Conservation (phyloP, 169 alveolate genomes). For the Fabrea salina region DNA sequence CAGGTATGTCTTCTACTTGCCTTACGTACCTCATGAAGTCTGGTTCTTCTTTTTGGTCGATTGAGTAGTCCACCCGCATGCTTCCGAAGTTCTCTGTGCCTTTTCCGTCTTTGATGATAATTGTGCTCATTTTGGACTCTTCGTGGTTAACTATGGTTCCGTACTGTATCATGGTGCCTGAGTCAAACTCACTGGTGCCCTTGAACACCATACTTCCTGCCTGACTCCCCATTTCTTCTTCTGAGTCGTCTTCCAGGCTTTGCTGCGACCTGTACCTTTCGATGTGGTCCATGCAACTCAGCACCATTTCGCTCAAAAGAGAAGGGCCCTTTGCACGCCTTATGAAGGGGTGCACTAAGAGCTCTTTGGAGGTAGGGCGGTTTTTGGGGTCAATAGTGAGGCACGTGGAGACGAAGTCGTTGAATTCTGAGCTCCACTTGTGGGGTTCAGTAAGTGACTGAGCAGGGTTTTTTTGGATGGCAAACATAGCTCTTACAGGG, state of each 20-base stretch:
- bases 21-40: slow-evolving; percentile 27
- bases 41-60: slow-evolving; percentile 20
- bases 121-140: not conserved
- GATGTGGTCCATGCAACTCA: not conserved
- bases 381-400: slow-evolving; percentile 44
- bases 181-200: slow-evolving; percentile 16
- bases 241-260: not conserved
- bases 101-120: not conserved
- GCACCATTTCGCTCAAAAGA: slow-evolving; percentile 21
- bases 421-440: slow-evolving; percentile 55
- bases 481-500: slow-evolving; percentile 45
- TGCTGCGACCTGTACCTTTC: slow-evolving; percentile 19
- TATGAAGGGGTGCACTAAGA: slow-evolving; percentile 51
- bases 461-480: slow-evolving; percentile 55
- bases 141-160: slow-evolving; percentile 18
- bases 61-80: not conserved
- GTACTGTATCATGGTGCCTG: slow-evolving; percentile 30
- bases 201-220: slow-evolving; percentile 23
- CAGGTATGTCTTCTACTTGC: slow-evolving; percentile 13
- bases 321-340: not conserved
- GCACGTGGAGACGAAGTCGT: slow-evolving; percentile 54
- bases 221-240: not conserved
- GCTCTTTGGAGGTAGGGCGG: slow-evolving; percentile 54
- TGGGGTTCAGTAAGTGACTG: slow-evolving; percentile 53
- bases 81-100: not conserved